Evolutionary conservation across 805 yeast species (phyloP).

Genomic region (Candida rishiriensis): DNA sequence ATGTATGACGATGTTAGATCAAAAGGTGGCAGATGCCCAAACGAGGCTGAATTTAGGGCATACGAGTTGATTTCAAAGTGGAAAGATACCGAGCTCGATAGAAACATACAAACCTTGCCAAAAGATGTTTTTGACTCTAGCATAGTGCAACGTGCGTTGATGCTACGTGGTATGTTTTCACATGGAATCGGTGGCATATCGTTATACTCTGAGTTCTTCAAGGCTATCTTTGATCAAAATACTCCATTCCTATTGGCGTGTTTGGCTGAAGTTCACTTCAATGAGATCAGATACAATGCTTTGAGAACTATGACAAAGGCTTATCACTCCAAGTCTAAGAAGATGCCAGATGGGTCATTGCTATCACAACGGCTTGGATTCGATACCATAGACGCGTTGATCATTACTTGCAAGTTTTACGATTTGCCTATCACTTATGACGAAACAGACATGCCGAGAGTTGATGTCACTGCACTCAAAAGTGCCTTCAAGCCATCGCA

Average conservation of each 20-base stretch:
- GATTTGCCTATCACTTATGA: slow-evolving; percentile 42
- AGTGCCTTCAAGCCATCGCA: slow-evolving; percentile 29
- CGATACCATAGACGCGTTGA: slow-evolving; percentile 51
- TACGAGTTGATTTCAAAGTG: slow-evolving; percentile 77
- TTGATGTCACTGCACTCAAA: slow-evolving; percentile 41
- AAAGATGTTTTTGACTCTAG: slow-evolving; percentile 45
- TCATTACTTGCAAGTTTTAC: slow-evolving; percentile 58
- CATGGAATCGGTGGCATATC: slow-evolving; percentile 64
- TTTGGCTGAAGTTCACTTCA: slow-evolving; percentile 72
- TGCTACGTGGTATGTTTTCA: slow-evolving; percentile 60
- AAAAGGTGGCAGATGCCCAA: slow-evolving; percentile 63
- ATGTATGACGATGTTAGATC: slow-evolving; percentile 78
- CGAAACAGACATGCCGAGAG: slow-evolving; percentile 25
- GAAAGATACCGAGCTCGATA: slow-evolving; percentile 79
- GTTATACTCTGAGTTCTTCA: slow-evolving; percentile 61
- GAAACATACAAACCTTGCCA: slow-evolving; percentile 70
- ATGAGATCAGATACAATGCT: slow-evolving; percentile 72
- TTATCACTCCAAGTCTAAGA: slow-evolving; percentile 66
- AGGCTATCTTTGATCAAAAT: slow-evolving; percentile 39
- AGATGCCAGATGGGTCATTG: slow-evolving; percentile 44
- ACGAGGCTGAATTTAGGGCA: slow-evolving; percentile 92
- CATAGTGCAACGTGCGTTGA: slow-evolving; percentile 65
- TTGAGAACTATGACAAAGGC: slow-evolving; percentile 61
- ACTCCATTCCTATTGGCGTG: slow-evolving; percentile 71
- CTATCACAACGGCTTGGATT: slow-evolving; percentile 58